Evolutionary conservation across 371 early-diverging fungal species (phyloP), one percentile per base, ranked within the genome.

Genomic region (Apophysomyces elegans): DNA sequence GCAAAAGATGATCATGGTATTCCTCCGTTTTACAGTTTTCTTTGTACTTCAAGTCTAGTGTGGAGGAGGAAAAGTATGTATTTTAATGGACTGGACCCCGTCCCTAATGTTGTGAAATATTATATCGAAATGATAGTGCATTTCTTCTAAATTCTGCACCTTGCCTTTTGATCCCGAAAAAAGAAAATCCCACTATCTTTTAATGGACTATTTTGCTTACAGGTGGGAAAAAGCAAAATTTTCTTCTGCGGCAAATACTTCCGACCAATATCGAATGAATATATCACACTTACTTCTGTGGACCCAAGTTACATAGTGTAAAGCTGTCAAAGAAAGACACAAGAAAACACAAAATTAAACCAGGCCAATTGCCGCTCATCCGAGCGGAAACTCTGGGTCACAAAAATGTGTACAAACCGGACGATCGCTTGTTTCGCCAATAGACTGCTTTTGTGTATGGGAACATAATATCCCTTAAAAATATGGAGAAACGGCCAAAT

Each of bases 401-500:
- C 54, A 50, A 50, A 26, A 26, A 2, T 26, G 54, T 0, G 54
- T 50, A 50, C 54, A 50, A 21, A 50, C 54, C 54, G 54, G 54
- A n/a, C 54, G 54, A 50, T 50, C 54, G 21, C 32, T 50, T 21
- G 54, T 50, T 50, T 50, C 54, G 54, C 54, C 54, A 50, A 50
- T 50, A 16, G 54, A 50, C 35, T 21, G 54, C 21, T 50, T 26
- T 50, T 50, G 54, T 50, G 54, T 50, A 50, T 50, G 54, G 54
- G 54, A 50, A 50, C 54, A 50, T 50, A 21, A 9, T 16, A 18
- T 21, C 54, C 54, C 54, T 50, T 50, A 50, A 50, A 50, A 50
- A 50, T 50, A 50, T 50, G 54, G 54, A 50, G 54, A 50, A 50
- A 50, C 54, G 54, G 54, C 54, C 54, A 50, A 50, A 50, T 50